phyloP scores from a whole-genome alignment of 176 grass and related monocot genomes.

The Triticum urartu region DNA sequence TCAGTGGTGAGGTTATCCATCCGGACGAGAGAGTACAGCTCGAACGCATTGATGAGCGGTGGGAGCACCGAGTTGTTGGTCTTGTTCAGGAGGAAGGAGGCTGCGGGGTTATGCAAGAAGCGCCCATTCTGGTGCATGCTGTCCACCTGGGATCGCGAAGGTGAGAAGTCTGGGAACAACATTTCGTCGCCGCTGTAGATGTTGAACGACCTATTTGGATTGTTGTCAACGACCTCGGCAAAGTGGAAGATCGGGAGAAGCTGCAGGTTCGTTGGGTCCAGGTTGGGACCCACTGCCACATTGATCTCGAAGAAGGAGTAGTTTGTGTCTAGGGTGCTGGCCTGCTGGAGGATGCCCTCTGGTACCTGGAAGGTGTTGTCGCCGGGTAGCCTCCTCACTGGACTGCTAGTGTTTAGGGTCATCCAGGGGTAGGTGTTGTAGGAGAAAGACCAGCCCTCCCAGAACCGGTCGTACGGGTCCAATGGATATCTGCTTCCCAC shows the following conservation, averaged over 20 bases:
- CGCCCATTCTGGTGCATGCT: not conserved
- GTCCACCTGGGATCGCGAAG: accelerated
- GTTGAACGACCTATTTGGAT: not conserved
- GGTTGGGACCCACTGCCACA: accelerated
- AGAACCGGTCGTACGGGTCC: not conserved
- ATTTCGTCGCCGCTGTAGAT: accelerated
- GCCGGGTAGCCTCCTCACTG: not conserved
- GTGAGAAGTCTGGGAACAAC: accelerated
- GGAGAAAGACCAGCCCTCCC: accelerated
- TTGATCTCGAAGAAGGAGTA: too few relatives aligned
- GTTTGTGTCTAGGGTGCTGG: not conserved
- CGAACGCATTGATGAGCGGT: conserved; percentile 21
- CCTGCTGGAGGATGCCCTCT: not conserved
- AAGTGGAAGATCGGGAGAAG: conserved; percentile 25
- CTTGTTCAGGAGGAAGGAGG: not conserved
- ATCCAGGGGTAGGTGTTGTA: not conserved
- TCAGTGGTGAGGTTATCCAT: not conserved
- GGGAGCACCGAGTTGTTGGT: not conserved
- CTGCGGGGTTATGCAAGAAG: not conserved
- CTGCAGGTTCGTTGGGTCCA: not conserved
- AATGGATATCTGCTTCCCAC: not conserved
- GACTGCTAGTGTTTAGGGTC: not conserved
- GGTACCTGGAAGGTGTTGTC: not conserved
- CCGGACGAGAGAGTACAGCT: not conserved
- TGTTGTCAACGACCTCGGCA: not conserved